These are phyloP conservation scores for Debaryomyces robertsiae DNA, from an alignment of 1,139 yeast species.

Conservation along the genomic window DNA sequence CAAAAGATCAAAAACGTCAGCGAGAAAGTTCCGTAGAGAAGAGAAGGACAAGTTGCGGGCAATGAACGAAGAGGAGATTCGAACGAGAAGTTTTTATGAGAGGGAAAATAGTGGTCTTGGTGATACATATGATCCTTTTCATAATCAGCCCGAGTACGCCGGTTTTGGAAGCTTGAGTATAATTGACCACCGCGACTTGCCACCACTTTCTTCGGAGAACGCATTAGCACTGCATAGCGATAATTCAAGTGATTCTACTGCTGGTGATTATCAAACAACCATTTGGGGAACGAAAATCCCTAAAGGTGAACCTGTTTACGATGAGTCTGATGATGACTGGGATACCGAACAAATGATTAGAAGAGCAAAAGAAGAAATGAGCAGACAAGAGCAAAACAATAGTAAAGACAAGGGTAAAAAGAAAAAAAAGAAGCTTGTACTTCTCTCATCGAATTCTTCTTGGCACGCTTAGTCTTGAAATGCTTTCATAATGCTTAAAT, in stretches of 20 bases:
- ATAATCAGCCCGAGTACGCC: constrained; percentile 15
- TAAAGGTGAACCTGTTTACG: constrained; percentile 34
- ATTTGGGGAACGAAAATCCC: constrained; percentile 66
- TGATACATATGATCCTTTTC: constrained; percentile 17
- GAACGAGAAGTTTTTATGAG: constrained; percentile 57
- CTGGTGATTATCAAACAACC: constrained; percentile 37
- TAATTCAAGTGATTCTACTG: constrained; percentile 11
- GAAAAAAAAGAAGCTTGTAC: constrained; percentile 40
- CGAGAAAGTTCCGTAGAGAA: constrained; percentile 60
- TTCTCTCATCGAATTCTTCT: constrained; percentile 22
- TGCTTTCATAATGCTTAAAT: background rate
- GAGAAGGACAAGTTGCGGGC: constrained; percentile 66
- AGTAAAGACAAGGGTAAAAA: constrained; percentile 30
- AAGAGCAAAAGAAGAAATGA: constrained; percentile 51
- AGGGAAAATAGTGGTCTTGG: constrained; percentile 49
- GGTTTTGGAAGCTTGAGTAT: constrained; percentile 36
- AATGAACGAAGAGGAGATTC: constrained; percentile 60
- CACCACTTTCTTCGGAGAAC: constrained; percentile 20
- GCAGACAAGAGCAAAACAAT: constrained; percentile 27
- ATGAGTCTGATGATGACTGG: constrained; percentile 39
- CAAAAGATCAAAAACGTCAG: constrained; percentile 58
- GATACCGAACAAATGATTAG: constrained; percentile 54
- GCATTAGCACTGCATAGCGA: background rate
- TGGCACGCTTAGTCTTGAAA: constrained; percentile 9
- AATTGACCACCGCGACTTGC: constrained; percentile 32